phyloP scores from a whole-genome alignment of 139 green algal genomes.

The Pedinophyceae sp. region DNA sequence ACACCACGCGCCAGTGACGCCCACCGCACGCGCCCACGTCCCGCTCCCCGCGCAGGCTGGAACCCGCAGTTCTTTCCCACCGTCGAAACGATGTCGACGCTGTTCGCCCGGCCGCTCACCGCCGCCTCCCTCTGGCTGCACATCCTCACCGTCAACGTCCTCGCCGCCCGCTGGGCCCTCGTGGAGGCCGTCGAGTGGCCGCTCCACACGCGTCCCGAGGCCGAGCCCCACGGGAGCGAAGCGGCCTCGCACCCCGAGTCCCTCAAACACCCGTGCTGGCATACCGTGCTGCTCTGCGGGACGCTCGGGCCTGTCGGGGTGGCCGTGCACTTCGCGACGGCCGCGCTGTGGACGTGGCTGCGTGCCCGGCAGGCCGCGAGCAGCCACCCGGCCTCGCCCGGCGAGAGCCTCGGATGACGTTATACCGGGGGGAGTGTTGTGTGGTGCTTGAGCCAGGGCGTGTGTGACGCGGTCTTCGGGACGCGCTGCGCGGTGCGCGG shows the following conservation, averaged over 20 bases:
- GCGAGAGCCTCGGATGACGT: no score
- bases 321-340: conserved; percentile 18
- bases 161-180: conserved; percentile 24
- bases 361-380: no score
- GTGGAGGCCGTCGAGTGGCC: conserved; percentile 18
- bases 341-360: no score
- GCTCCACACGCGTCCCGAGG: background rate
- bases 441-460: no score
- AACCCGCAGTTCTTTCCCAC: conserved; percentile 55
- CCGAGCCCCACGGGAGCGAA: background rate
- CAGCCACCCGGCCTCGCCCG: no score
- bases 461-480: no score
- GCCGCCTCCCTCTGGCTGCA: conserved; percentile 45
- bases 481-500: no score
- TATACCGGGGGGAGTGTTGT: no score
- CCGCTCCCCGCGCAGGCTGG: background rate
- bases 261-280: conserved; percentile 10
- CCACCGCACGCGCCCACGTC: background rate
- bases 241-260: background rate
- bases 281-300: conserved; percentile 26
- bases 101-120: conserved; percentile 39
- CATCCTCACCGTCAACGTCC: conserved; percentile 46
- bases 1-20: background rate
- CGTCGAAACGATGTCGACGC: conserved; percentile 29
- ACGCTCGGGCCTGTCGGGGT: conserved; percentile 31